phyloP scores from a whole-genome alignment of 176 grass and related monocot species.

The Aegilops tauschii region DNA sequence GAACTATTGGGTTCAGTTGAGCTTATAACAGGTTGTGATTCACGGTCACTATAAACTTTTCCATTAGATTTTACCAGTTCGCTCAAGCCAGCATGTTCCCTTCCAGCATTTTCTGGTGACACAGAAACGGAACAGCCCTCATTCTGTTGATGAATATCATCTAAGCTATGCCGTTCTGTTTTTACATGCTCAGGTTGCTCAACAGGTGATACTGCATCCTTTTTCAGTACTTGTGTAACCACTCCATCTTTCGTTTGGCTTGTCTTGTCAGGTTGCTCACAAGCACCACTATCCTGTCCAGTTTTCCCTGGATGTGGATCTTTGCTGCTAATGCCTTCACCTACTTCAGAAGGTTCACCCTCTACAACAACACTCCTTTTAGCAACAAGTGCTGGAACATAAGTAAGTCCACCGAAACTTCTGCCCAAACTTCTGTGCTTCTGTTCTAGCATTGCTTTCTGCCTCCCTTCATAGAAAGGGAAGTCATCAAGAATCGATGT shows the following conservation, averaged over 20 bases:
- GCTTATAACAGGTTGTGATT: not conserved
- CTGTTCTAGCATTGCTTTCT: slow-evolving; percentile 68
- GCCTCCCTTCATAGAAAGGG: slow-evolving; percentile 60
- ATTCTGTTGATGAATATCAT: not conserved
- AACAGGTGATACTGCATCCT: not conserved
- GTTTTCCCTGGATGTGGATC: slow-evolving; percentile 13
- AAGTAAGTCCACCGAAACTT: slow-evolving; percentile 32
- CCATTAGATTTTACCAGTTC: slow-evolving; percentile 20
- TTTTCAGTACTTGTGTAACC: slow-evolving; percentile 1
- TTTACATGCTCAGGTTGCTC: slow-evolving; percentile 27
- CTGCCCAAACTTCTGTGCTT: slow-evolving; percentile 48
- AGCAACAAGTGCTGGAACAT: slow-evolving; percentile 46
- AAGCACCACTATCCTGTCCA: not conserved
- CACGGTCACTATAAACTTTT: not conserved
- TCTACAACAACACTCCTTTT: slow-evolving; percentile 6
- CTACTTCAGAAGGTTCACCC: slow-evolving; percentile 26
- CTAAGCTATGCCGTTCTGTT: slow-evolving; percentile 1
- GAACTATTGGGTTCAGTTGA: not conserved
- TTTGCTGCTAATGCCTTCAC: slow-evolving; percentile 25
- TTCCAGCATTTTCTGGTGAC: slow-evolving; percentile 24
- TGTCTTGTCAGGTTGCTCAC: slow-evolving; percentile 17
- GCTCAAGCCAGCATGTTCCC: slow-evolving; percentile 1
- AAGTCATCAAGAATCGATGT: slow-evolving; percentile 80
- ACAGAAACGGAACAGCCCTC: not conserved
- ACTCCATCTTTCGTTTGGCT: slow-evolving; percentile 26